Evolutionary conservation across 2,329 filamentous ascomycete species (phyloP).

Genomic region (Ascochyta koolunga): DNA sequence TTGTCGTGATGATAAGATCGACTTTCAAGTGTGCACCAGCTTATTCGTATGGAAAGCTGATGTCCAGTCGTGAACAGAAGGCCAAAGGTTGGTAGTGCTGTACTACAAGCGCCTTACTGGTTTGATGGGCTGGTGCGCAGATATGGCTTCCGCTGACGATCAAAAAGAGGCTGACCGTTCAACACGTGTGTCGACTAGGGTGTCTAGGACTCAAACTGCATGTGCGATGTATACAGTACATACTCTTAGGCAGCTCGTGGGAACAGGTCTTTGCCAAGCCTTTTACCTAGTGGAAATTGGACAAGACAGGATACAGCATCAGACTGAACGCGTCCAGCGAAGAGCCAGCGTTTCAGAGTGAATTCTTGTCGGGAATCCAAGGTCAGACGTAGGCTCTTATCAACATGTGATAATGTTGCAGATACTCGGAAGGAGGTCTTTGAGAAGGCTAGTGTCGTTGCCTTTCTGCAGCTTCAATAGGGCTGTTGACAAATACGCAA

Average conservation of each 20-base stretch:
- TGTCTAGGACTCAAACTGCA: not conserved
- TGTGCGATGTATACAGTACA: not conserved
- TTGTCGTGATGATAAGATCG: not conserved
- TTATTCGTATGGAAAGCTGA: not conserved
- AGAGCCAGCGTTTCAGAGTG: not conserved
- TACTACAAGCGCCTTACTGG: not conserved
- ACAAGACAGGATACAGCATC: not conserved
- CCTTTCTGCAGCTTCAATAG: not conserved
- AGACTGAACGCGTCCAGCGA: not conserved
- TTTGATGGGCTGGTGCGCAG: not conserved
- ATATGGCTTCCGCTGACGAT: not conserved
- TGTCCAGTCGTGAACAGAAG: not conserved
- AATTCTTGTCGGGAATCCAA: not conserved
- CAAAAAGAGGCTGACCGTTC: not conserved
- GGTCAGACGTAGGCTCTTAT: not conserved
- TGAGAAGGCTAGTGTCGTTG: not conserved
- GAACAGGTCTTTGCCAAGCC: too few relatives aligned
- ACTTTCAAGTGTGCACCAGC: not conserved
- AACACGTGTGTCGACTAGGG: not conserved
- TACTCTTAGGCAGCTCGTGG: not conserved
- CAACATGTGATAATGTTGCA: not conserved
- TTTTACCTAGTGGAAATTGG: not conserved
- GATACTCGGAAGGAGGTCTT: not conserved
- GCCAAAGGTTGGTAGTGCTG: not conserved
- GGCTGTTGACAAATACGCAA: not conserved